Percentiles rank a stretch among this genome's conserved stretches.
Conservation (phyloP, 1,284 basidiomycete genomes). For the Moesziomyces antarcticus region DNA sequence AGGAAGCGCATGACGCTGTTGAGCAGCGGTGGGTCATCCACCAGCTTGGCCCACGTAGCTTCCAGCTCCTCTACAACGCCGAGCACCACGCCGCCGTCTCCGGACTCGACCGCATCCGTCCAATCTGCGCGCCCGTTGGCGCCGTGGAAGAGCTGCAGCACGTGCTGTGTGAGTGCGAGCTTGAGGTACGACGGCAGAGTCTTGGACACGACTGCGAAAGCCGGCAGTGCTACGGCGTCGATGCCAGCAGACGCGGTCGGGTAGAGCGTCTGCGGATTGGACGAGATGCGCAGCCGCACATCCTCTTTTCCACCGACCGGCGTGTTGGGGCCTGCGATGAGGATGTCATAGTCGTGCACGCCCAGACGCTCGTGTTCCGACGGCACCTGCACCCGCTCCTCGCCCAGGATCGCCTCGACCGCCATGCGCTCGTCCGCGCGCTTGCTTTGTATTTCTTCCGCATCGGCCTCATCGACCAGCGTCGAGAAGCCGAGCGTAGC, state of each 20-base stretch:
- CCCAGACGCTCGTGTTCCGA: slow-evolving; percentile 51
- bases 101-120: slow-evolving; percentile 73
- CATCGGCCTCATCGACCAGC: slow-evolving; percentile 15
- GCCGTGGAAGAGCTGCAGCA: slow-evolving; percentile 46
- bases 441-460: slow-evolving; percentile 64
- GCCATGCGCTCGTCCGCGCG: slow-evolving; percentile 79
- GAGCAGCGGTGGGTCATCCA: slow-evolving; percentile 65
- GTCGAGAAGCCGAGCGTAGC: slow-evolving; percentile 12
- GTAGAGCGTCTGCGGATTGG: slow-evolving; percentile 72
- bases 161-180: slow-evolving; percentile 79
- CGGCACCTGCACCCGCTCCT: slow-evolving; percentile 53
- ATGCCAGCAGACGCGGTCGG: slow-evolving; percentile 17
- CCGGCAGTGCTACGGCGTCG: slow-evolving; percentile 71
- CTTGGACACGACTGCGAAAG: slow-evolving; percentile 80
- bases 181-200: slow-evolving; percentile 84
- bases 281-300: slow-evolving; percentile 77
- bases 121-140: slow-evolving; percentile 70
- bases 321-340: slow-evolving; percentile 50
- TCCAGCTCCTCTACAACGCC: slow-evolving; percentile 81
- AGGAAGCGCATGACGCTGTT: slow-evolving; percentile 62
- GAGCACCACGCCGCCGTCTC: slow-evolving; percentile 79
- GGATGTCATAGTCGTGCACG: slow-evolving; percentile 67
- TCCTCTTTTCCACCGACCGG: slow-evolving; percentile 63
- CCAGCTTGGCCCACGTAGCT: slow-evolving; percentile 47
- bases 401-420: slow-evolving; percentile 72